Conservation (phyloP, 257 asterid species). For the Coffea canephora region DNA sequence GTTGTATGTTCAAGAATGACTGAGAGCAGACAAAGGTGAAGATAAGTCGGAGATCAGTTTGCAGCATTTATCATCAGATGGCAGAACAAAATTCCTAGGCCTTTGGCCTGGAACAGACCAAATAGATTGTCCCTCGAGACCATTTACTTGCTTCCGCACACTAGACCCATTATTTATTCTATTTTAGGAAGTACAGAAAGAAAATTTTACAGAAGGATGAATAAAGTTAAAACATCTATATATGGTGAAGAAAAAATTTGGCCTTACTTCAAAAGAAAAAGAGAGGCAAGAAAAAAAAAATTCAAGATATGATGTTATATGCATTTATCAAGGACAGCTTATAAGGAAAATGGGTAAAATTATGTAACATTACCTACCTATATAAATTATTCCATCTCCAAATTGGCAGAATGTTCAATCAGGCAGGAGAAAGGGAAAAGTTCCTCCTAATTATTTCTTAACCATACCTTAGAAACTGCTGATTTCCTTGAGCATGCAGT, state of each 20-base stretch:
- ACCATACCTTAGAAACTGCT: background rate
- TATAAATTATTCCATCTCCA: too few relatives aligned
- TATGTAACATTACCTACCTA: background rate
- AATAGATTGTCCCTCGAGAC: conserved; percentile 1
- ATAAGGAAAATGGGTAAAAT: background rate
- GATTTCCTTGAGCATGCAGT: background rate
- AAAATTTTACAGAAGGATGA: background rate
- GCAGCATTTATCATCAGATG: background rate
- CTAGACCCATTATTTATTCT: background rate
- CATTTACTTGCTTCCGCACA: background rate
- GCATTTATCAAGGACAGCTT: background rate
- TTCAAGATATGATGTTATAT: background rate
- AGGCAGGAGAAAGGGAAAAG: background rate
- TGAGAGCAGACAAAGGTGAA: conserved; percentile 33
- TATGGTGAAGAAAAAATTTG: background rate
- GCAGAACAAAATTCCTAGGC: conserved; percentile 1
- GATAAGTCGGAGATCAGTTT: conserved; percentile 9
- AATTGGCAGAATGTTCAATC: background rate
- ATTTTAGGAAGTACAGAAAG: background rate
- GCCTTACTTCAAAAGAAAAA: background rate
- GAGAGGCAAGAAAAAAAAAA: background rate
- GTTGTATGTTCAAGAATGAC: conserved; percentile 81
- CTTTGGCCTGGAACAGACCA: background rate
- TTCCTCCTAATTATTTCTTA: background rate
- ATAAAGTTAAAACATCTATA: background rate